Conservation (phyloP, 257 asterid species). For the Scutellaria baicalensis region DNA sequence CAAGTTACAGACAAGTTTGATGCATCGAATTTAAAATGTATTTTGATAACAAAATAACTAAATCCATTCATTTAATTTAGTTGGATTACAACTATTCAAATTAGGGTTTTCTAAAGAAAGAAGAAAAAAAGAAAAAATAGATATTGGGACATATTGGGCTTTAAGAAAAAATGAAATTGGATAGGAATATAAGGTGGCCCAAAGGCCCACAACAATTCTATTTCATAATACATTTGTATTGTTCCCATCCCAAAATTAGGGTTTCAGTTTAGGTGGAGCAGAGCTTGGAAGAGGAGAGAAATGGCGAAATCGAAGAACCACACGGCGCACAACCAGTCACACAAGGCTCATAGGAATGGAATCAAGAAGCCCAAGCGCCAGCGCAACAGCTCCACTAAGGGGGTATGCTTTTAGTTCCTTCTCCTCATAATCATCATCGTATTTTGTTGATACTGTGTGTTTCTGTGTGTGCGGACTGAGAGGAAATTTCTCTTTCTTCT, state of each 20-base stretch:
- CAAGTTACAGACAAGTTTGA: too few species aligned
- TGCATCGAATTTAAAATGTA: too few species aligned
- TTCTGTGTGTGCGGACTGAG: neutral
- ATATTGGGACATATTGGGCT: neutral
- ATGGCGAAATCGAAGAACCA: constrained; percentile 96
- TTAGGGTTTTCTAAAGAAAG: too few species aligned
- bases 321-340: constrained; percentile 88
- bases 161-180: neutral
- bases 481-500: neutral
- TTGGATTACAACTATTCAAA: too few species aligned
- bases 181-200: neutral
- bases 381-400: constrained; percentile 71
- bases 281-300: neutral
- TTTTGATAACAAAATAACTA: too few species aligned
- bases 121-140: too few species aligned
- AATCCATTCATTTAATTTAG: too few species aligned
- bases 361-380: constrained; percentile 81
- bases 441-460: neutral
- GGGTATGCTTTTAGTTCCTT: constrained; percentile 31
- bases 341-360: constrained; percentile 82
- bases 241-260: neutral
- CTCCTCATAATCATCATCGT: too few species aligned
- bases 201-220: neutral
- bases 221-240: neutral
- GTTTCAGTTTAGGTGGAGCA: constrained; percentile 4